phyloP scores from a whole-genome alignment of 2,329 filamentous ascomycete species.

The Dactylonectria macrodidyma region DNA sequence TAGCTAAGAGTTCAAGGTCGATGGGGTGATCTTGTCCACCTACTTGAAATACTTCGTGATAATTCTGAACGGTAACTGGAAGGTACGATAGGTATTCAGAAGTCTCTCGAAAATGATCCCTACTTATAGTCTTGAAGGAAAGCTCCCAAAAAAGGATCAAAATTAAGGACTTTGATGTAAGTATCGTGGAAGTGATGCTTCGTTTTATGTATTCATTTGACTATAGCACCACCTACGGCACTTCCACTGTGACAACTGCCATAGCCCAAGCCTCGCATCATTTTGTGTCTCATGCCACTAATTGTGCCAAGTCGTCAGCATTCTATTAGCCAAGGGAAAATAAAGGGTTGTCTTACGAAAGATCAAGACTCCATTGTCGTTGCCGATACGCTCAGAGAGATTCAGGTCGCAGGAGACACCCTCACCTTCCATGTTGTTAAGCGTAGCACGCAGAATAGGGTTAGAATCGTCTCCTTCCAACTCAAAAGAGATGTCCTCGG shows the following conservation, averaged over 20 bases:
- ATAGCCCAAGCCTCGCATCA: too few species aligned
- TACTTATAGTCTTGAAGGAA: conserved; percentile 11
- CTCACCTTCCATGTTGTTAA: conserved; percentile 61
- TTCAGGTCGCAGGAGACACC: conserved; percentile 63
- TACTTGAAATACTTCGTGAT: conserved; percentile 31
- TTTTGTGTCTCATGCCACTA: too few species aligned
- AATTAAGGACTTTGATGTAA: conserved; percentile 33
- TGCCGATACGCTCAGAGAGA: conserved; percentile 68
- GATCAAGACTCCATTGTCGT: conserved; percentile 61
- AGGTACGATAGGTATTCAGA: not conserved
- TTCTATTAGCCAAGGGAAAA: too few species aligned
- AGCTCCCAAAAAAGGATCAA: conserved; percentile 29
- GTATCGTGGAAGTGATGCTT: conserved; percentile 33
- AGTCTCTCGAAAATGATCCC: not conserved
- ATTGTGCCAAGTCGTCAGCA: too few species aligned
- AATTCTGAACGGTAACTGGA: conserved; percentile 12
- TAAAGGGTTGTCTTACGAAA: conserved; percentile 24
- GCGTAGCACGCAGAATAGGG: conserved; percentile 67
- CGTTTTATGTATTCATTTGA: conserved; percentile 37
- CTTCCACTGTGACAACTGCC: not conserved
- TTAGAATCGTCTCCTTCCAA: conserved; percentile 65
- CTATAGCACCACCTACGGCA: conserved; percentile 27
- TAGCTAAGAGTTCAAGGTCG: conserved; percentile 29
- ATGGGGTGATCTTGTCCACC: conserved; percentile 30
- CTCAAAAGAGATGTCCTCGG: conserved; percentile 61